These are phyloP conservation scores for Aspergillus sp. DNA, from an alignment of 2,329 filamentous ascomycete genomes.

Conservation along the genomic window DNA sequence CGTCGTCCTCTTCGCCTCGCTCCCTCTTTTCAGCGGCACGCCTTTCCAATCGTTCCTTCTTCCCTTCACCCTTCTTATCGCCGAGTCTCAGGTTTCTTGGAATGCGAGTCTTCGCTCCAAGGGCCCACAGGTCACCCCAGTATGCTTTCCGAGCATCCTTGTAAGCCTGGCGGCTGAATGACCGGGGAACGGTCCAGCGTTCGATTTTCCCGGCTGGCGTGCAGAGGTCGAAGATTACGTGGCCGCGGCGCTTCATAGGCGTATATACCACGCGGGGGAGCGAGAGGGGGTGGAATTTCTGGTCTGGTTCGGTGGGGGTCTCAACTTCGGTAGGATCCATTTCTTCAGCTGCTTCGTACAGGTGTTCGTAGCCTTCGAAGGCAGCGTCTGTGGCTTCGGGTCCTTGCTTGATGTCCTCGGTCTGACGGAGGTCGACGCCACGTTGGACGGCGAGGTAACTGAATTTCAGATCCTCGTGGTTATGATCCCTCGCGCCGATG, in stretches of 20 bases:
- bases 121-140: conserved; percentile 95
- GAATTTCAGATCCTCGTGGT: conserved; percentile 88
- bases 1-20: conserved; percentile 22
- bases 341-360: conserved; percentile 28
- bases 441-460: conserved; percentile 85
- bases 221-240: conserved; percentile 88
- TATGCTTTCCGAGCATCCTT: conserved; percentile 84
- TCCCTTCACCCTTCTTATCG: conserved; percentile 39
- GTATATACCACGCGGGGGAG: conserved; percentile 77
- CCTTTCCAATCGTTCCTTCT: conserved; percentile 42
- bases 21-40: conserved; percentile 30
- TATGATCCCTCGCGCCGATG: conserved; percentile 64
- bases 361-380: conserved; percentile 69
- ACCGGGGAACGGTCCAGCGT: conserved; percentile 88
- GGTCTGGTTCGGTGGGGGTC: conserved; percentile 9
- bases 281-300: conserved; percentile 56
- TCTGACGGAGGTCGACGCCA: conserved; percentile 61
- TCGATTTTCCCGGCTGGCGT: conserved; percentile 82
- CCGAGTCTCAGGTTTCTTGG: conserved; percentile 63
- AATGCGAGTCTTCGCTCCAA: conserved; percentile 85
- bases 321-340: not conserved
- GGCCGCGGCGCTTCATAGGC: conserved; percentile 82
- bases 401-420: conserved; percentile 49
- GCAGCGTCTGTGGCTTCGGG: conserved; percentile 62
- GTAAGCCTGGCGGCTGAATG: conserved; percentile 78